phyloP scores from a whole-genome alignment of 495 filamentous ascomycete genomes.

The Aspergillus wentii region DNA sequence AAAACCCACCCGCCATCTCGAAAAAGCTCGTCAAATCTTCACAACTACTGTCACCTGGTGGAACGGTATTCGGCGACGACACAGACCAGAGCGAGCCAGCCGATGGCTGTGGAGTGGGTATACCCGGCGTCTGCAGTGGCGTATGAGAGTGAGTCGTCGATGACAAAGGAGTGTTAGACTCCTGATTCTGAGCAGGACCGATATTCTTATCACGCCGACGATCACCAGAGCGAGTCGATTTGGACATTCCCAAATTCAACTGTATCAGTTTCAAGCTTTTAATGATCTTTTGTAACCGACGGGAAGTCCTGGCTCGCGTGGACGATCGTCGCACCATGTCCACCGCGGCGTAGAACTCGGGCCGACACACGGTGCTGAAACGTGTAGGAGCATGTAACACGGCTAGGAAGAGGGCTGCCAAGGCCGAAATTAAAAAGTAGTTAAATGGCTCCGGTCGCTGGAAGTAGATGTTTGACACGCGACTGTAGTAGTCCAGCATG shows the following conservation, averaged over 20 bases:
- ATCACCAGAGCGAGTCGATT: neutral
- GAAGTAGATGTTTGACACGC: conserved; percentile 68
- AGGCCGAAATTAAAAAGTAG: conserved; percentile 74
- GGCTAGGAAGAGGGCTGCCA: conserved; percentile 75
- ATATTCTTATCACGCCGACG: neutral
- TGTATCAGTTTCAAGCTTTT: conserved; percentile 33
- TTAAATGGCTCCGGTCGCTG: conserved; percentile 76
- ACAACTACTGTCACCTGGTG: conserved; percentile 22
- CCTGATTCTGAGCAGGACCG: neutral
- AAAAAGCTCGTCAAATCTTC: conserved; percentile 41
- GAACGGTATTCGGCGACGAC: conserved; percentile 9
- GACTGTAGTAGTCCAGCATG: conserved; percentile 65
- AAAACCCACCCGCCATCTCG: conserved; percentile 36
- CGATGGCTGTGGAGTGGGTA: conserved; percentile 10
- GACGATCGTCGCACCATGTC: conserved; percentile 67
- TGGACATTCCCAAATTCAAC: conserved; percentile 11
- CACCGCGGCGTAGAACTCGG: conserved; percentile 77
- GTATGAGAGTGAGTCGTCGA: neutral
- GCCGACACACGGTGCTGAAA: conserved; percentile 62
- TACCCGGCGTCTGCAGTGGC: conserved; percentile 3
- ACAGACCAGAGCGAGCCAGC: conserved; percentile 19
- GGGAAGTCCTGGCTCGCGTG: conserved; percentile 29
- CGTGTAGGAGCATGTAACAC: conserved; percentile 70
- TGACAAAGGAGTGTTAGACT: neutral
- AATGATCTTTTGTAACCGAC: conserved; percentile 36